A percentile compares a stretch with the other conserved stretches of the same genome.
Conservation (phyloP, 2,329 filamentous ascomycete genomes). For the Pestalotiopsis sp. region DNA sequence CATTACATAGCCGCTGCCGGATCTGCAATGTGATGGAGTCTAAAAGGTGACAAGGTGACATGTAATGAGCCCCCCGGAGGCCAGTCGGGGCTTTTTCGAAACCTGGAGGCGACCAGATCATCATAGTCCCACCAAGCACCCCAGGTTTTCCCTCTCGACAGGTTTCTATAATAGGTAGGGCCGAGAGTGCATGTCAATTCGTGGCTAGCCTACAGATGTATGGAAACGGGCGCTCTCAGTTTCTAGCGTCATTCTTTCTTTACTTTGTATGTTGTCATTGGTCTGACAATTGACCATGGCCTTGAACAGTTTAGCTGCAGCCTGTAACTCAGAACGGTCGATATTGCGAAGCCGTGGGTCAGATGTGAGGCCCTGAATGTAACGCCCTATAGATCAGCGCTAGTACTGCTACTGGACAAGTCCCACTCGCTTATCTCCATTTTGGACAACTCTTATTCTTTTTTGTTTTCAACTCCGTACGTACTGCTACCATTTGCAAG, state of each 20-base stretch:
- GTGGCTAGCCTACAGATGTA: no score
- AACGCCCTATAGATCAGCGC: background rate
- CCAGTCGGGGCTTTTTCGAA: background rate
- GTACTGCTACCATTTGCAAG: no score
- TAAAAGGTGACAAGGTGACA: background rate
- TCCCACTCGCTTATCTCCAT: background rate
- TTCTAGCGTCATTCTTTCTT: background rate
- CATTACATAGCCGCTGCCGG: background rate
- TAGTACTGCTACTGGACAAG: background rate
- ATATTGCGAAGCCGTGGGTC: background rate
- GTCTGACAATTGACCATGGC: background rate
- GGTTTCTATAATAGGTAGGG: background rate
- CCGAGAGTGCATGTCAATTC: background rate
- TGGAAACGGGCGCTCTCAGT: no score
- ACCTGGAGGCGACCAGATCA: background rate
- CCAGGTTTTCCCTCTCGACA: background rate
- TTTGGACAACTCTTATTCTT: conserved; percentile 23
- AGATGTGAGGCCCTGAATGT: background rate
- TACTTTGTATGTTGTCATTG: background rate
- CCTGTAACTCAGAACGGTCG: background rate
- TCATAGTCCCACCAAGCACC: background rate
- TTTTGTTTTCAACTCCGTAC: conserved; percentile 18
- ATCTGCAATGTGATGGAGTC: background rate
- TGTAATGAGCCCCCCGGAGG: background rate
- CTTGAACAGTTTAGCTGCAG: background rate